Base-by-base conservation (phyloP, 1,284 basidiomycete genomes). In the Boletus semigastroideus region DNA sequence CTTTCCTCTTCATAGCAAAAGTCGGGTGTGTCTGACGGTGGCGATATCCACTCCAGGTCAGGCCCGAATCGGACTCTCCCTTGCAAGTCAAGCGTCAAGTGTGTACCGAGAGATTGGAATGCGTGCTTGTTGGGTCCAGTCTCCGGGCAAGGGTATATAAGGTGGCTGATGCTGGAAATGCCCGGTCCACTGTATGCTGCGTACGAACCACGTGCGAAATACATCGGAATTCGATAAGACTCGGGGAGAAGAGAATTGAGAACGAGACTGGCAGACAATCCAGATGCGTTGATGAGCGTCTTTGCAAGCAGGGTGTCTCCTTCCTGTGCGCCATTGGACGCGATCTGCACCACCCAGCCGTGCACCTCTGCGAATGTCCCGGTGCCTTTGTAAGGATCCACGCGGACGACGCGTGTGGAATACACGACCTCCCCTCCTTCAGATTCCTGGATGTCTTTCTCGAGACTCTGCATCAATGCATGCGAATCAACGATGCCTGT, bases 401-500 rank as follows among this genome's bases (percentile, higher is more conserved):
- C 79, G 27, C 96, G 83, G n/a, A 97, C 92, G 19, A 94, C 92
- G 20, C 78, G 78, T 0, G 94, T 97, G 4, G 86, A 87, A 62
- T 87, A 89, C 0, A 89, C 91, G 11, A 97, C 72, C 50, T 92
- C 83, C 11, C 90, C 90, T 27, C 72, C 78, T 42, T 84, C 87
- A 5, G 83, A 80, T 9, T 91, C 84, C 10, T 72, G 70, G 47
- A 98, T 84, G 48, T 95, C 91, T 58, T 78, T 79, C 66, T 92
- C 91, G 34, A 98, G 74, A 55, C 80, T 86, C 59, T 84, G 78
- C 82, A 94, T 91, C 43, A 91, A 73, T 5, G 83, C 71, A 72
- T 96, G 94, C 0, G 90, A 91, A 68, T 95, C 90, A 3, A 99
- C 73, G 55, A 99, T 97, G 1, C 96, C 96, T 0, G 96, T 98